These are phyloP conservation scores for Leccinum discolor DNA, from an alignment of 1,284 basidiomycete genomes.

Conservation along the genomic window DNA sequence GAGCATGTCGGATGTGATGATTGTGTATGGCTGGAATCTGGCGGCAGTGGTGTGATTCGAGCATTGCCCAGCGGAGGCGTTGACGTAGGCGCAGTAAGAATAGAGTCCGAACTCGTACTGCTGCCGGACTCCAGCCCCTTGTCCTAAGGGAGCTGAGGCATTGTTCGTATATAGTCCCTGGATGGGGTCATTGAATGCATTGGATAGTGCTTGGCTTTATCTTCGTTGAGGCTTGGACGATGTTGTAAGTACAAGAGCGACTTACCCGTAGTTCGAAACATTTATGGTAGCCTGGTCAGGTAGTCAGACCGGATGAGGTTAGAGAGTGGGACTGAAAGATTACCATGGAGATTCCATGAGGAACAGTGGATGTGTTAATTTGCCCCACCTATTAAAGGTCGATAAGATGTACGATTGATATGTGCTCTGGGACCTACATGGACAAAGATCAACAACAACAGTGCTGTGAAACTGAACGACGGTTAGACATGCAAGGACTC, in stretches of 20 bases:
- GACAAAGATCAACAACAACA: conserved; percentile 76
- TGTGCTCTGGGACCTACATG: conserved; percentile 53
- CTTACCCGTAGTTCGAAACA: conserved; percentile 68
- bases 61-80: conserved; percentile 61
- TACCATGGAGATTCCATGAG: conserved; percentile 74
- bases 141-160: conserved; percentile 59
- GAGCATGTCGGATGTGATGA: conserved; percentile 66
- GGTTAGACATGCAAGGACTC: conserved; percentile 23
- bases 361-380: conserved; percentile 74
- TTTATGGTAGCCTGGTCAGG: conserved; percentile 63
- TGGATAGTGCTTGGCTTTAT: conserved; percentile 49
- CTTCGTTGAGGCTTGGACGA: conserved; percentile 12
- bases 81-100: conserved; percentile 72
- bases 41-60: conserved; percentile 59
- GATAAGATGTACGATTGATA: conserved; percentile 34
- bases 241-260: conserved; percentile 6
- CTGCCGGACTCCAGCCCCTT: conserved; percentile 62
- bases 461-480: conserved; percentile 54
- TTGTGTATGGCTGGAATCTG: conserved; percentile 61
- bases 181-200: conserved; percentile 58
- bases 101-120: conserved; percentile 78
- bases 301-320: conserved; percentile 15
- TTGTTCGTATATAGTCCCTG: conserved; percentile 70
- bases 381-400: conserved; percentile 63
- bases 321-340: conserved; percentile 13